Conservation (phyloP, 352 stramenopile species). For the Phytopythium boreale region DNA sequence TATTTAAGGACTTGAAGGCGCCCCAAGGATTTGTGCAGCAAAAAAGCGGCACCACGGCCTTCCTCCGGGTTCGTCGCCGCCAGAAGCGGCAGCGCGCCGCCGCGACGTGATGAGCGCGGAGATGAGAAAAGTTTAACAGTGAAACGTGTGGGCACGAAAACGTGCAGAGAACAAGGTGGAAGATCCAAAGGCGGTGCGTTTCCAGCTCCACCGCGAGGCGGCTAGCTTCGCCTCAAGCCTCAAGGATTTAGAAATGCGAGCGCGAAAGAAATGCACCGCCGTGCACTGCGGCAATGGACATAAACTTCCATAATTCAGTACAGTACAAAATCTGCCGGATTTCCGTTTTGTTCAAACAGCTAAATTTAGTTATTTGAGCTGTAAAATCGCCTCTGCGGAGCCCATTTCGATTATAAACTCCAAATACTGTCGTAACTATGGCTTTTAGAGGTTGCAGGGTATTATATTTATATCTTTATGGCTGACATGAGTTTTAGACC, state of each 20-base stretch:
- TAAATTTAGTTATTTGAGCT: too few relatives aligned
- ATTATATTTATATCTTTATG: too few relatives aligned
- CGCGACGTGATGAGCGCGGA: constrained; percentile 1
- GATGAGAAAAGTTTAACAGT: constrained; percentile 8
- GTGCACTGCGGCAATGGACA: neutral
- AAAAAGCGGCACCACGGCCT: neutral
- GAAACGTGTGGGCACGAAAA: neutral
- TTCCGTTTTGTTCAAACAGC: too few relatives aligned
- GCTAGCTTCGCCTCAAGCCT: neutral
- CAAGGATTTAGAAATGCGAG: neutral
- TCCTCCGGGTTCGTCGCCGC: neutral
- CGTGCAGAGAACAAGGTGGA: neutral
- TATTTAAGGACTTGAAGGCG: neutral
- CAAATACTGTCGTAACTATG: neutral
- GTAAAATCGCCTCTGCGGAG: too few relatives aligned
- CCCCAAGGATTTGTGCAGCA: neutral
- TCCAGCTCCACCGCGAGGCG: neutral
- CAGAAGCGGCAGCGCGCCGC: neutral
- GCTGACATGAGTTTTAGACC: too few relatives aligned
- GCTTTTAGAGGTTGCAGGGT: too few relatives aligned
- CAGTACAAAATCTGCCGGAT: too few relatives aligned
- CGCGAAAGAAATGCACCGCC: constrained; percentile 1
- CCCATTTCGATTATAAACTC: too few relatives aligned
- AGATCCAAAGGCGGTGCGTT: neutral
- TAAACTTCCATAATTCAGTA: too few relatives aligned